A percentile compares a stretch with the other conserved stretches of the same genome.
phyloP scores from a whole-genome alignment of 2,329 filamentous ascomycete species.

The Volutella citrinella region DNA sequence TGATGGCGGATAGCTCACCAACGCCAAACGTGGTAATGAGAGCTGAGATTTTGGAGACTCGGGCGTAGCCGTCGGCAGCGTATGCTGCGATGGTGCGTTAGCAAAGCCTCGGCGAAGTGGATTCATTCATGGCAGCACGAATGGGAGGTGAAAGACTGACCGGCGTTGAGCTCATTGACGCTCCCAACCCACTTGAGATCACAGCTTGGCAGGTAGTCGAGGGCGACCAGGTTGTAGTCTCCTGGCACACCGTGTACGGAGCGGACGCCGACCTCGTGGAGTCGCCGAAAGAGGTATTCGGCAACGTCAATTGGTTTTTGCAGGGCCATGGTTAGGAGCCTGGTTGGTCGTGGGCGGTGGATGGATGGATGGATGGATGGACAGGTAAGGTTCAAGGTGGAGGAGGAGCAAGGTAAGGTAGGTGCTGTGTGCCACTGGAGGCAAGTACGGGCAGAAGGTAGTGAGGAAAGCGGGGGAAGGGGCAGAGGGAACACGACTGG shows the following conservation, averaged over 20 bases:
- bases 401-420: too few relatives aligned
- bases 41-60: constrained; percentile 67
- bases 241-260: constrained; percentile 69
- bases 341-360: too few relatives aligned
- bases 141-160: constrained; percentile 39
- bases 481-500: too few relatives aligned
- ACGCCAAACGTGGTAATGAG: constrained; percentile 76
- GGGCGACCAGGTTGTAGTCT: constrained; percentile 68
- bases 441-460: too few relatives aligned
- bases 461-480: too few relatives aligned
- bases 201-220: constrained; percentile 61
- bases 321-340: constrained; percentile 35
- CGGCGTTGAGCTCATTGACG: constrained; percentile 71
- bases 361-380: too few relatives aligned
- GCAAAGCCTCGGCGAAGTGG: constrained; percentile 14
- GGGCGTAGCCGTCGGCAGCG: constrained; percentile 76
- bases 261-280: constrained; percentile 61
- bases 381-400: too few relatives aligned
- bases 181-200: constrained; percentile 65
- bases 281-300: constrained; percentile 65
- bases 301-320: constrained; percentile 56
- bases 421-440: too few relatives aligned
- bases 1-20: constrained; percentile 70
- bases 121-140: constrained; percentile 4
- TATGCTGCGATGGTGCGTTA: constrained; percentile 50